Evolutionary conservation across 345 rosid species (phyloP).

Genomic region (Erucastrum elatum): DNA sequence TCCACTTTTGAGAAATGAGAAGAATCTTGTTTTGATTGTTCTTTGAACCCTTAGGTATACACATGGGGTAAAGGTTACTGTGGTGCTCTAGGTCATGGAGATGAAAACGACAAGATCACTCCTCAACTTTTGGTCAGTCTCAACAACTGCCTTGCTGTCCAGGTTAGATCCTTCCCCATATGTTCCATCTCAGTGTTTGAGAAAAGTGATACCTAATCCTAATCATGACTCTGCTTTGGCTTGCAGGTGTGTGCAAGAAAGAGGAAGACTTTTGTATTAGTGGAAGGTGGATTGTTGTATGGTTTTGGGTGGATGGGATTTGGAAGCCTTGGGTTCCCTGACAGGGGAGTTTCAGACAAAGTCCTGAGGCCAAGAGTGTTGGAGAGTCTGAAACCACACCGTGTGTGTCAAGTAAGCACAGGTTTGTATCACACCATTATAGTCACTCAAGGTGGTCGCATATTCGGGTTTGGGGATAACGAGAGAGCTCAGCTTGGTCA

Average conservation of each 20-base stretch:
- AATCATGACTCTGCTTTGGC: background rate
- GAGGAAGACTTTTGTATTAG: constrained; percentile 88
- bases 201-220: background rate
- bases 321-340: constrained; percentile 93
- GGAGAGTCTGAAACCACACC: constrained; percentile 65
- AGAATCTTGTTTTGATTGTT: constrained; percentile 14
- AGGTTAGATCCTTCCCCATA: constrained; percentile 50
- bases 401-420: constrained; percentile 83
- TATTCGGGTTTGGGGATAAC: constrained; percentile 92
- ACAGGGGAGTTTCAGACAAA: constrained; percentile 71
- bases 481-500: constrained; percentile 94
- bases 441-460: constrained; percentile 60
- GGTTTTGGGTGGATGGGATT: constrained; percentile 92
- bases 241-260: constrained; percentile 93
- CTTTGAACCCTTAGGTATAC: constrained; percentile 56
- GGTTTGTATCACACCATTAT: constrained; percentile 92
- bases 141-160: constrained; percentile 64
- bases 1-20: background rate
- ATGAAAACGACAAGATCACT: constrained; percentile 82
- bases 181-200: background rate
- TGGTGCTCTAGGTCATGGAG: constrained; percentile 97
- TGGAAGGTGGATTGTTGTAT: constrained; percentile 66
- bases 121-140: constrained; percentile 69
- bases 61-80: constrained; percentile 99
- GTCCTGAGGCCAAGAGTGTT: constrained; percentile 69